Conservation (phyloP, 2,329 filamentous ascomycete species). For the Botrytis cinerea region DNA sequence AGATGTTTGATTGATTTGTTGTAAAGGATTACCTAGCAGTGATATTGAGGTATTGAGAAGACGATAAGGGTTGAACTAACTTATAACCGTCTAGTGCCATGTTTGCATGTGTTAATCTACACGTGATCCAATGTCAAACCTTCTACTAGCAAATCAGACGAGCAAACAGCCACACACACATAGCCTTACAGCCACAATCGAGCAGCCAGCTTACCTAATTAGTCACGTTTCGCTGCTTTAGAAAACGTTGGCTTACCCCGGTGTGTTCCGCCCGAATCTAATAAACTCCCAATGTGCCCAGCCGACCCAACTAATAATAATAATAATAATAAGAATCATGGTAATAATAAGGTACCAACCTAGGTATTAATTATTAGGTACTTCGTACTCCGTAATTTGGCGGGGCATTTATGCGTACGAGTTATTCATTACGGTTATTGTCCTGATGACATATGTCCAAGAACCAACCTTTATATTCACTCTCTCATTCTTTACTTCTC, state of each 20-base stretch:
- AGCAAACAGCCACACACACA: background rate
- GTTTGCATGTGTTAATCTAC: background rate
- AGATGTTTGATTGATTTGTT: conserved; percentile 12
- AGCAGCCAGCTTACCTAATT: background rate
- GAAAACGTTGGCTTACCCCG: background rate
- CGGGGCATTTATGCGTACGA: conserved; percentile 23
- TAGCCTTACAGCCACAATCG: conserved; percentile 1
- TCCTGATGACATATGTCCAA: conserved; percentile 19
- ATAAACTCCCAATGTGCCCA: conserved; percentile 3
- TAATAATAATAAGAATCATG: background rate
- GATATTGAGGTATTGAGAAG: background rate
- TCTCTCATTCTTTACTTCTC: conserved; percentile 18
- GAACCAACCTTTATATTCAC: conserved; percentile 2
- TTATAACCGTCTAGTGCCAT: background rate
- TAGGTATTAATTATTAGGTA: background rate
- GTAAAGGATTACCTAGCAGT: background rate
- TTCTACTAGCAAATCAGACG: background rate
- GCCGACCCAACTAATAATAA: conserved; percentile 8
- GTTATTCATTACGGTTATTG: conserved; percentile 20
- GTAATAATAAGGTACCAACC: background rate
- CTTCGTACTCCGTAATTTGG: conserved; percentile 12
- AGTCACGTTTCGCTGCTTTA: conserved; percentile 10
- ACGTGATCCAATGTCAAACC: background rate
- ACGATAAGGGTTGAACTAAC: conserved; percentile 8
- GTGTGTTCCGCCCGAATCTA: background rate